Base-by-base conservation (phyloP, 2,329 filamentous ascomycete species). In the Epichloe baconii region DNA sequence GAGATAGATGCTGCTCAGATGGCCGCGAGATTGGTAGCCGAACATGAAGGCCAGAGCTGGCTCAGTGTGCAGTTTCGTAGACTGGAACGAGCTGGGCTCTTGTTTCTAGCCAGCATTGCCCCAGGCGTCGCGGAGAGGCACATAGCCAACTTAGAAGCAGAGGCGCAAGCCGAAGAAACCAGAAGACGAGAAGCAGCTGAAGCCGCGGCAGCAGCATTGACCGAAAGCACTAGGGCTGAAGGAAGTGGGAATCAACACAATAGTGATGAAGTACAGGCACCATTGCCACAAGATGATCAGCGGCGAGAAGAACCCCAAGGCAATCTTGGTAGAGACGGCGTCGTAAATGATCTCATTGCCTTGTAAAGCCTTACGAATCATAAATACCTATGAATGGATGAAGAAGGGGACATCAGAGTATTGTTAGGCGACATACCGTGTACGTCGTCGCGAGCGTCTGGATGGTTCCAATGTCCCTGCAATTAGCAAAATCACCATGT, bases 41-140 rank as follows among this genome's bases (percentile, higher is more conserved):
- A 68, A 48, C 62, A 60, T 14, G 62, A 58, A 34, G 63, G 58
- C 4, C 62, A 62, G 21, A 59, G 55, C 12, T 69, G 67, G 67
- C 41, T 69, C 26, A 40, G 60, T 11, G 57, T 57, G 8, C 74
- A 77, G 51, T 63, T 76, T 5, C 70, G 79, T 52, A 68, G 78
- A 11, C 59, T 79, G 6, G 80, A 85, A 64, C 74, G 81, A 55
- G 76, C 79, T 17, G 71, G 77, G 0, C 71, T 84, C 15, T 68
- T 85, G 23, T 84, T 85, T 58, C 67, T 85, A 21, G 81, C 81
- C 19, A 85, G 81, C 60, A 74, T 85, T 54, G 78, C 80, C 2
- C 81, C 81, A 1, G 81, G 81, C 10, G 74, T 85, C 23, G 80
- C 80, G 1, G 81, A 85, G 64, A 69, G 79, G 47, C 81, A 85